A percentile compares a stretch with the other conserved stretches of the same genome.
These are phyloP conservation scores for Ascocoryne sarcoides DNA, from an alignment of 2,329 filamentous ascomycete species.

Conservation along the genomic window DNA sequence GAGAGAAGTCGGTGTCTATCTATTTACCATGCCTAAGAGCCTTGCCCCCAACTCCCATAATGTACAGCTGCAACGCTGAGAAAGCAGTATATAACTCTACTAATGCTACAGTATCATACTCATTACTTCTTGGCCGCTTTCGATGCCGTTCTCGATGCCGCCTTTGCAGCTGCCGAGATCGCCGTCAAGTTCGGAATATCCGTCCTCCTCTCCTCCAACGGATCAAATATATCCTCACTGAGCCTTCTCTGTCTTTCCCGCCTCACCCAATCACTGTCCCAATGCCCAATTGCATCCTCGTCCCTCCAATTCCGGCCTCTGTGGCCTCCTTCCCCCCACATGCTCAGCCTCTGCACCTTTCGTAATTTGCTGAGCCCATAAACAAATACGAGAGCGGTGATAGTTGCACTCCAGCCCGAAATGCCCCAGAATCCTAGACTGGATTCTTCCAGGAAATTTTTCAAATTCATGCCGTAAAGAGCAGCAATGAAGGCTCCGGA, in stretches of 20 bases:
- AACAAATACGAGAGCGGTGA: slow-evolving; percentile 69
- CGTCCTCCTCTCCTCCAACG: not conserved
- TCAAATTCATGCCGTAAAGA: slow-evolving; percentile 99
- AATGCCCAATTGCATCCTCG: slow-evolving; percentile 9
- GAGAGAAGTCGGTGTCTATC: no score
- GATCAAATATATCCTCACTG: not conserved
- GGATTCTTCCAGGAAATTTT: slow-evolving; percentile 96
- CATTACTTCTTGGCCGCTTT: no score
- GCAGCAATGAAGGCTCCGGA: slow-evolving; percentile 92
- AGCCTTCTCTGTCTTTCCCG: not conserved
- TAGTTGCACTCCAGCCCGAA: slow-evolving; percentile 58
- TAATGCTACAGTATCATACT: no score
- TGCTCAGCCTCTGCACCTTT: slow-evolving; percentile 79
- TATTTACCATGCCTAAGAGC: no score
- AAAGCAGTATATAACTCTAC: no score
- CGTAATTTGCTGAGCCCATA: slow-evolving; percentile 79
- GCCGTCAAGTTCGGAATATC: not conserved
- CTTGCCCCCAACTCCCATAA: no score
- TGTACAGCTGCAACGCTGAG: no score
- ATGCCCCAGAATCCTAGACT: slow-evolving; percentile 76
- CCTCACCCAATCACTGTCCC: not conserved
- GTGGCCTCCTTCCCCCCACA: slow-evolving; percentile 44
- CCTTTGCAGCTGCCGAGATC: not conserved
- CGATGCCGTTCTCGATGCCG: no score
- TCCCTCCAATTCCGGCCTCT: slow-evolving; percentile 25